Evolutionary conservation across 805 yeast species (phyloP).

Genomic region (Starmerella sirachaensis): DNA sequence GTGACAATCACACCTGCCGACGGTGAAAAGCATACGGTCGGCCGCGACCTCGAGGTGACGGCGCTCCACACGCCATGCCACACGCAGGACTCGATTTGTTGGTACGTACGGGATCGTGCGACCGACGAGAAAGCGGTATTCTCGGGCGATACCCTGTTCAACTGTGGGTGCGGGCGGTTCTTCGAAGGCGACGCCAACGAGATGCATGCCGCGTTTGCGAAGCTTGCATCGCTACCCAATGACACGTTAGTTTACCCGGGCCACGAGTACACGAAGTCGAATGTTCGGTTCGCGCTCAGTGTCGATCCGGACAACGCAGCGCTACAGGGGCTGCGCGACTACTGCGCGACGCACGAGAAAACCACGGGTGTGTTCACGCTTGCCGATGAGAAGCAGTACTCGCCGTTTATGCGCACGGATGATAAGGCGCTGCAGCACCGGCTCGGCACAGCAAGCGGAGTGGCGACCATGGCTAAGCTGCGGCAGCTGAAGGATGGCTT

Average conservation of each 20-base stretch:
- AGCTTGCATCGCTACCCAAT: conserved; percentile 48
- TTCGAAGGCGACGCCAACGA: conserved; percentile 80
- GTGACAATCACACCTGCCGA: conserved; percentile 64
- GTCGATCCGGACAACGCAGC: conserved; percentile 42
- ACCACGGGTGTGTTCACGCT: conserved; percentile 84
- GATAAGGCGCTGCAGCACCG: conserved; percentile 52
- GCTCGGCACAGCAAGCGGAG: conserved; percentile 41
- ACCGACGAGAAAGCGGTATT: conserved; percentile 65
- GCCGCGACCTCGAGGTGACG: conserved; percentile 50
- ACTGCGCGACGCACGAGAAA: conserved; percentile 42
- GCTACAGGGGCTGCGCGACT: conserved; percentile 43
- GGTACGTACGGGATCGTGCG: conserved; percentile 52
- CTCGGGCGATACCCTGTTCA: conserved; percentile 92
- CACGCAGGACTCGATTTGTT: conserved; percentile 92
- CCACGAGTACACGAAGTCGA: conserved; percentile 84
- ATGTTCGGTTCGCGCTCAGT: conserved; percentile 63
- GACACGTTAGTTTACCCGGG: conserved; percentile 81
- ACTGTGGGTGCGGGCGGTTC: conserved; percentile 92
- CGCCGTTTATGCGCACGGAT: conserved; percentile 76
- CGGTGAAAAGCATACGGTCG: conserved; percentile 48
- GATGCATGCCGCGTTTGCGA: conserved; percentile 62
- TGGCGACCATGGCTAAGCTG: conserved; percentile 56
- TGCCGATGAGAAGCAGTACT: conserved; percentile 64
- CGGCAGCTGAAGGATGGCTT: conserved; percentile 65
- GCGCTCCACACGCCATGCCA: conserved; percentile 97